Conservation (phyloP, 78 protist genomes). For the Anaeramoeba flamelloides region DNA sequence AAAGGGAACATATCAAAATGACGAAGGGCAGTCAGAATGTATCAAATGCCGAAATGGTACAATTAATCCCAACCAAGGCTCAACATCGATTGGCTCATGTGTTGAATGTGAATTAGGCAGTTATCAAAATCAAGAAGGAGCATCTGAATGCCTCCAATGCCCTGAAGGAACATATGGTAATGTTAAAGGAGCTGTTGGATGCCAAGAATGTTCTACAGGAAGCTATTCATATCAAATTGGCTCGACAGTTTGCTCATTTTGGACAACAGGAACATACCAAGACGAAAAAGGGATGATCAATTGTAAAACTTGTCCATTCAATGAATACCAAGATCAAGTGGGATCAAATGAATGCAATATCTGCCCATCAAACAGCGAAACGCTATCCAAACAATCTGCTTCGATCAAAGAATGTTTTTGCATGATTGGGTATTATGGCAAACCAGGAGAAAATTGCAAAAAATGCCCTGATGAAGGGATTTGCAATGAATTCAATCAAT, state of each 20-base stretch:
- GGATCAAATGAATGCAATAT: neutral
- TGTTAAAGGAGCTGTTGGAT: neutral
- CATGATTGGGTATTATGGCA: neutral
- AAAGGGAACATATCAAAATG: no score
- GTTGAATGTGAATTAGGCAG: neutral
- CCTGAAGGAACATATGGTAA: neutral
- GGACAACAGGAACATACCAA: neutral
- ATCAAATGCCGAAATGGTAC: no score
- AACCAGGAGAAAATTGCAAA: neutral
- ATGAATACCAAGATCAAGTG: neutral
- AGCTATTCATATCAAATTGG: neutral
- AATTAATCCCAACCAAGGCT: no score
- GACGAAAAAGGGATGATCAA: neutral
- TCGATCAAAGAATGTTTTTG: neutral
- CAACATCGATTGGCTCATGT: no score
- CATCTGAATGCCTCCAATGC: neutral
- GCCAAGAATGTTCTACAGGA: neutral
- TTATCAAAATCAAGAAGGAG: neutral
- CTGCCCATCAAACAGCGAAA: neutral
- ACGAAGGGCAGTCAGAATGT: no score
- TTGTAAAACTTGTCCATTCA: neutral
- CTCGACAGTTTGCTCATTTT: neutral
- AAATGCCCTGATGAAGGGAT: neutral
- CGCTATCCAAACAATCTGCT: neutral
- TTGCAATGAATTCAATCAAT: neutral